phyloP scores from a whole-genome alignment of 345 rosid genomes.

The Carallia brachiata region DNA sequence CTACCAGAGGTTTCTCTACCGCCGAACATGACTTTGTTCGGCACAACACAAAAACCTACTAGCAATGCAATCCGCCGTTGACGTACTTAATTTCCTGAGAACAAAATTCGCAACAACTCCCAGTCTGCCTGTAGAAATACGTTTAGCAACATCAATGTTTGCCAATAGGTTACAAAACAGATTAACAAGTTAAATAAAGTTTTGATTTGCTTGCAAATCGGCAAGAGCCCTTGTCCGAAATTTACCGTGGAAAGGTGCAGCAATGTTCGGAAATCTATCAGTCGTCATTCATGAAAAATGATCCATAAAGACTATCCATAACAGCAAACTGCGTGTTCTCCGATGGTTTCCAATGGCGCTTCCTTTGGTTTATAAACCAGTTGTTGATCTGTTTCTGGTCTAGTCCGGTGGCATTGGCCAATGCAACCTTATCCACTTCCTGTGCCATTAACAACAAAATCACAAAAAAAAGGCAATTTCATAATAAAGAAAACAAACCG shows the following conservation, averaged over 20 bases:
- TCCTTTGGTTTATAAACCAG: slow-evolving; percentile 64
- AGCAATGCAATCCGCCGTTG: no score
- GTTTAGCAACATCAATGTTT: no score
- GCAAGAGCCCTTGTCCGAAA: background rate
- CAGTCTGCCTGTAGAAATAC: no score
- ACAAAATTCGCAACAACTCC: no score
- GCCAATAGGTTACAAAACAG: no score
- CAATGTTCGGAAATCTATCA: background rate
- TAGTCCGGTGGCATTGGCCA: slow-evolving; percentile 51
- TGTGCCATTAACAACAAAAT: slow-evolving; percentile 1
- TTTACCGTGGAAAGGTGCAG: background rate
- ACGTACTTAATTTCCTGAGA: no score
- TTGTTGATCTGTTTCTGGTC: slow-evolving; percentile 65
- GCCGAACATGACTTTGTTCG: no score
- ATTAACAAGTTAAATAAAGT: background rate
- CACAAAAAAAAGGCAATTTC: background rate
- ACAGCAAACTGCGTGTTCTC: slow-evolving; percentile 49
- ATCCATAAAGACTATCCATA: slow-evolving; percentile 41
- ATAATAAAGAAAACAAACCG: no score
- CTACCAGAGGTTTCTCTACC: no score
- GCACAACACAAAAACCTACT: no score
- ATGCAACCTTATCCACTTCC: slow-evolving; percentile 49
- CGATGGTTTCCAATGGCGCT: slow-evolving; percentile 60
- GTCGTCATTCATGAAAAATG: slow-evolving; percentile 22
- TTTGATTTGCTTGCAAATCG: background rate